These are phyloP conservation scores for Magnusiomyces sp. DNA, from an alignment of 1,139 yeast genomes.

Conservation along the genomic window DNA sequence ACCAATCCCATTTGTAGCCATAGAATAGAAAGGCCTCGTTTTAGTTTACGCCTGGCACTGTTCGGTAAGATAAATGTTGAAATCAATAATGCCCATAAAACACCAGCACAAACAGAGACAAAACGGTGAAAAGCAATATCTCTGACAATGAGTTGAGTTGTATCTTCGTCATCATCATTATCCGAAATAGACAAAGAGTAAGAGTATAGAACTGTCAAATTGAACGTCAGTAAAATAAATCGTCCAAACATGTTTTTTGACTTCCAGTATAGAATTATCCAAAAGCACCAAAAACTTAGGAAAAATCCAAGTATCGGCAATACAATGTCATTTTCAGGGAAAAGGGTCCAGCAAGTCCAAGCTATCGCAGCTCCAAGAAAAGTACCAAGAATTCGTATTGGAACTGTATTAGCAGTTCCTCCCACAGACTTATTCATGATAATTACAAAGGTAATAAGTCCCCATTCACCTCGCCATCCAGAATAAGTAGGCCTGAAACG, in stretches of 20 bases:
- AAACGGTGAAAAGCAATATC: slow-evolving; percentile 77
- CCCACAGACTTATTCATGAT: slow-evolving; percentile 86
- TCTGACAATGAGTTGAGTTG: slow-evolving; percentile 57
- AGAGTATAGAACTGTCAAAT: slow-evolving; percentile 69
- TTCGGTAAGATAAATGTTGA: slow-evolving; percentile 57
- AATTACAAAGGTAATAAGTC: slow-evolving; percentile 66
- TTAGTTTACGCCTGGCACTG: slow-evolving; percentile 62
- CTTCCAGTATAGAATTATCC: slow-evolving; percentile 61
- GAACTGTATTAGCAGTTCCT: slow-evolving; percentile 72
- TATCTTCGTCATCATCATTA: slow-evolving; percentile 60
- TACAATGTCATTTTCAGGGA: slow-evolving; percentile 49
- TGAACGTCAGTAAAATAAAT: slow-evolving; percentile 67
- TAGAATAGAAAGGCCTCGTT: slow-evolving; percentile 53
- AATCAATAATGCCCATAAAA: slow-evolving; percentile 66
- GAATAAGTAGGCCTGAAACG: slow-evolving; percentile 45
- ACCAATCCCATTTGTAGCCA: slow-evolving; percentile 76
- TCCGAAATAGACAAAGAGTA: slow-evolving; percentile 58
- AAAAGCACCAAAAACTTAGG: slow-evolving; percentile 56
- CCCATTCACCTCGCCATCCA: slow-evolving; percentile 80
- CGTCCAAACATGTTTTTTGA: slow-evolving; percentile 41
- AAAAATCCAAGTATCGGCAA: slow-evolving; percentile 52
- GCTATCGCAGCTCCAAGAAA: slow-evolving; percentile 63
- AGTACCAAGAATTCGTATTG: slow-evolving; percentile 70
- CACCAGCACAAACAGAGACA: slow-evolving; percentile 63
- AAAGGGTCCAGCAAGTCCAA: slow-evolving; percentile 46